phyloP scores from a whole-genome alignment of 345 rosid genomes.

The Pseudoturritis turrita region DNA sequence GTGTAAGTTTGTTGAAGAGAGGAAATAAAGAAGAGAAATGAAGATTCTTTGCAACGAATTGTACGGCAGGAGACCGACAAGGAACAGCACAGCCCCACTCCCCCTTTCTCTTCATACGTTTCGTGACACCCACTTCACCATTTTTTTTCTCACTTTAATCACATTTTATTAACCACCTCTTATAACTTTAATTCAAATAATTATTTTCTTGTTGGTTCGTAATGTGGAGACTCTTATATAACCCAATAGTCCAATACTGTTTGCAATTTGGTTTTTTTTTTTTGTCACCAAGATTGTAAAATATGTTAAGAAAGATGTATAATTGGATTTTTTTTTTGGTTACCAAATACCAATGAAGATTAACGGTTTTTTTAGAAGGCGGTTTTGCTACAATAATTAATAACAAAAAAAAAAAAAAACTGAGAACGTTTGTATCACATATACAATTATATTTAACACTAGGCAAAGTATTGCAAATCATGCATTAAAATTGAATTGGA shows the following conservation, averaged over 20 bases:
- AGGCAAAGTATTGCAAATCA: not conserved
- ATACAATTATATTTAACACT: not conserved
- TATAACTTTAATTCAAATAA: not conserved
- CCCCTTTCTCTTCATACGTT: slow-evolving; percentile 13
- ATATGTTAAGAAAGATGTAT: too few relatives aligned
- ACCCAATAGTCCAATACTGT: not conserved
- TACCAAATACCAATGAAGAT: too few relatives aligned
- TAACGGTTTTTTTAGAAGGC: too few relatives aligned
- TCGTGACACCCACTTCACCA: slow-evolving; percentile 33
- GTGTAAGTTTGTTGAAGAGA: not conserved
- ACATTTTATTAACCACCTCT: not conserved
- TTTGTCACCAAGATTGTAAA: not conserved
- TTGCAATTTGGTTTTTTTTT: not conserved
- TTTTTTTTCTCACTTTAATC: not conserved
- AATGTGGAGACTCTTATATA: not conserved
- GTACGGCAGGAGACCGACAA: slow-evolving; percentile 28
- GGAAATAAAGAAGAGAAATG: not conserved
- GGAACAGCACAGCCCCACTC: slow-evolving; percentile 30
- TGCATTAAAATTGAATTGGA: not conserved
- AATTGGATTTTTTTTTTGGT: too few relatives aligned
- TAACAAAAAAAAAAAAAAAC: too few relatives aligned
- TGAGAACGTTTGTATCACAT: not conserved
- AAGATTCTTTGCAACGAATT: slow-evolving; percentile 17
- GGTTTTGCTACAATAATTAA: too few relatives aligned
- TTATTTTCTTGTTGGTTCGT: not conserved